phyloP scores from a whole-genome alignment of 129 eudicot genomes.

The Cynara cardunculus region DNA sequence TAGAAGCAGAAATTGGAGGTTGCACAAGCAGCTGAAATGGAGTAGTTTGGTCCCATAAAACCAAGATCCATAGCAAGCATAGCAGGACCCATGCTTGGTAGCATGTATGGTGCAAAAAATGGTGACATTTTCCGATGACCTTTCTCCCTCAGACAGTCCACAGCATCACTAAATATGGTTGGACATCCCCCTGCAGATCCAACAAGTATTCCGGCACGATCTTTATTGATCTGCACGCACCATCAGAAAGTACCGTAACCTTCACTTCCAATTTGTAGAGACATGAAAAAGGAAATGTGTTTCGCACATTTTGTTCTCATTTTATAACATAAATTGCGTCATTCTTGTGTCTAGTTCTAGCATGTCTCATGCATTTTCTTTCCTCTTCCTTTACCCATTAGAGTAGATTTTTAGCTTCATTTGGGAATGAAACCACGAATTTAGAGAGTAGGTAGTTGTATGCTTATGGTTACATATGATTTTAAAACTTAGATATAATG shows the following conservation, averaged over 20 bases:
- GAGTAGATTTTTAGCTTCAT: too few relatives aligned
- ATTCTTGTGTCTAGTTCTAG: too few relatives aligned
- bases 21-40: not conserved
- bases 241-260: not conserved
- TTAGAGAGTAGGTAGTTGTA: too few relatives aligned
- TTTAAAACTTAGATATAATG: not conserved
- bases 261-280: not conserved
- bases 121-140: slow-evolving; percentile 57
- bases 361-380: too few relatives aligned
- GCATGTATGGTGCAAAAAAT: slow-evolving; percentile 48
- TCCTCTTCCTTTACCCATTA: too few relatives aligned
- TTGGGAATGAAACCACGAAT: too few relatives aligned
- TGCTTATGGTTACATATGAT: too few relatives aligned
- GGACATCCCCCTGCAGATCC: slow-evolving; percentile 80
- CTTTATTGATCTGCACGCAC: slow-evolving; percentile 57
- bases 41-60: not conserved
- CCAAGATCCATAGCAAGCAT: not conserved
- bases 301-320: too few relatives aligned
- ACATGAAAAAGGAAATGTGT: not conserved
- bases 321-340: too few relatives aligned
- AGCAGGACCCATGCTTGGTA: slow-evolving; percentile 49
- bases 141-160: slow-evolving; percentile 56
- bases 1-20: not conserved
- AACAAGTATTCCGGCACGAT: slow-evolving; percentile 72
- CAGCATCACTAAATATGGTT: slow-evolving; percentile 51